Percentiles rank a stretch among this genome's conserved stretches.
Conservation (phyloP, 345 rosid genomes). For the Eucalyptus grandis region DNA sequence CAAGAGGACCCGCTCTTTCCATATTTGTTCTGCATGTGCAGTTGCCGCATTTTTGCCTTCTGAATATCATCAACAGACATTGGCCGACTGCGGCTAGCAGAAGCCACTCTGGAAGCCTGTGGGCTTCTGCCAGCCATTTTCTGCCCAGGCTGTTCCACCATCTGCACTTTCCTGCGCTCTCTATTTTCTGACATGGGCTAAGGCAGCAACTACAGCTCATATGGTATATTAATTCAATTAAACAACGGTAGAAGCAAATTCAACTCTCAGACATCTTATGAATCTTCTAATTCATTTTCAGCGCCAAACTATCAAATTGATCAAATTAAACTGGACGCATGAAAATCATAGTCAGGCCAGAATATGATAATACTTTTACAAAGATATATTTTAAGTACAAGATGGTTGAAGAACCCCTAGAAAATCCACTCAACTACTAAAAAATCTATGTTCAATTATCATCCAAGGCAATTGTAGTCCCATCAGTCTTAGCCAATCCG, state of each 20-base stretch:
- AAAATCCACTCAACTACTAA: background rate
- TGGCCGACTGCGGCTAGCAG: conserved; percentile 68
- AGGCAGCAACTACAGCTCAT: conserved; percentile 14
- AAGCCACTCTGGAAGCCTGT: conserved; percentile 43
- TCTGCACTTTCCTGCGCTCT: conserved; percentile 88
- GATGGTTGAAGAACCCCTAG: background rate
- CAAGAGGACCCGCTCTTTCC: conserved; percentile 39
- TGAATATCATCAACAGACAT: conserved; percentile 99
- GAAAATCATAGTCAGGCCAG: background rate
- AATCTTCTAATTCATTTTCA: background rate
- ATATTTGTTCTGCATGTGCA: conserved; percentile 69
- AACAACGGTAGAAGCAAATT: background rate
- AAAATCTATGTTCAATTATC: background rate
- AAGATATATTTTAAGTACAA: background rate
- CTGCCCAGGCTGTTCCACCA: conserved; percentile 97
- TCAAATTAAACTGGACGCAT: background rate
- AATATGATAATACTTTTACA: background rate
- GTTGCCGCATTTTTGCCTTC: conserved; percentile 92
- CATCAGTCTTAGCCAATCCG: background rate
- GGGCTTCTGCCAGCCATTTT: conserved; percentile 57
- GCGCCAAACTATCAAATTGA: background rate
- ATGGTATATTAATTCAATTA: background rate
- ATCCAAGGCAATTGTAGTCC: background rate
- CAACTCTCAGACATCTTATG: background rate
- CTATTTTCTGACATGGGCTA: conserved; percentile 65